Base-by-base conservation (phyloP, 176 grass and related monocot genomes). In the Echinochloa phyllopogon region DNA sequence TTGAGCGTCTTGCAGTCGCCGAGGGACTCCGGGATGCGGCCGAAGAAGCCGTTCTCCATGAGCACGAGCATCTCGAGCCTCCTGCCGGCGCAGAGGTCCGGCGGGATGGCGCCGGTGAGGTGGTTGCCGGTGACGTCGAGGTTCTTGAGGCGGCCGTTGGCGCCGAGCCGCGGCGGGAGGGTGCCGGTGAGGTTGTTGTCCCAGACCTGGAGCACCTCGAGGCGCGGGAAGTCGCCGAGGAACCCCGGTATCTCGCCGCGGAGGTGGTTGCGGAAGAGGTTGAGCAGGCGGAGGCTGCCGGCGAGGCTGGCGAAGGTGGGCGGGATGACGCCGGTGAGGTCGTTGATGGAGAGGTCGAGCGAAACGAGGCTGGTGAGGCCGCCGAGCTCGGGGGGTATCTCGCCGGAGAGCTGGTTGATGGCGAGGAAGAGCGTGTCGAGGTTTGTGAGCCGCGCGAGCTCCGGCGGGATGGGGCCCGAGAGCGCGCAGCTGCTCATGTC, bases 1-100 rank as follows among this genome's bases (percentile, higher is more conserved):
- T 4, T 36, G 0, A 98, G 91, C 38, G 93, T 89, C 81, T 88
- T 94, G 81, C 96, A 98, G 33, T 25, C 86, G 44, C 93, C 93
- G 16, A 98, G 93, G 2, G 79, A 74, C 0, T 77, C 74, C 0
- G 96, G 96, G 29, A 98, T 95, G 24, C 69, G 58, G 0, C 96
- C 96, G 75, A 95, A 98, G 29, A 98, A 77, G n/a, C 76, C 67
- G 50, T 98, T 98, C 38, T 95, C 83, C 93, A 98, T 92, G 60
- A 98, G 74, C 52, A 98, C 85, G 68, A 98, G 91, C 49, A 80
- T 0, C 76, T 91, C 8, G 8, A 99, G 91, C 65, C 38, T 36
- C 1, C 60, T 23, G 16, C 91, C 76, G 1, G 69, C 18, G 82
- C 96, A 99, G 65, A 99, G 86, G 37, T 87, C 87, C 0, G 56